These are phyloP conservation scores for Plasmodium malariae DNA, from an alignment of 169 alveolate genomes.

Conservation along the genomic window DNA sequence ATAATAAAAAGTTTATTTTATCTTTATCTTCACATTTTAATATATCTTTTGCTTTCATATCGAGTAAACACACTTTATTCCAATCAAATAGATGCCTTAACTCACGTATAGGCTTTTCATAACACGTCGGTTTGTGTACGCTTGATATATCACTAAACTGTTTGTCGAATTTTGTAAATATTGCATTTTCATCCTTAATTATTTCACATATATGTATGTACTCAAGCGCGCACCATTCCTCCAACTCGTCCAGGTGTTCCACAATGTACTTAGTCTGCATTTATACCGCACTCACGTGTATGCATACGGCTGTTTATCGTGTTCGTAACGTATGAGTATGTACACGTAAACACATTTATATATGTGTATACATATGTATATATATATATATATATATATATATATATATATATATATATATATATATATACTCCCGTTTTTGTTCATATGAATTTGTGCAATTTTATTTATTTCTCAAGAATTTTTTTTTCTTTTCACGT, in stretches of 20 bases:
- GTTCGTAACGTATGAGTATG: background rate
- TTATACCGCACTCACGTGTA: no score
- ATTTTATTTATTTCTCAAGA: no score
- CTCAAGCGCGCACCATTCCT: conserved; percentile 79
- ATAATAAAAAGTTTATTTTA: conserved; percentile 37
- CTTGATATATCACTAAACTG: conserved; percentile 45
- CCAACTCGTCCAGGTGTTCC: conserved; percentile 65
- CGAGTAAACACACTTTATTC: conserved; percentile 40
- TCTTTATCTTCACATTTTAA: conserved; percentile 53
- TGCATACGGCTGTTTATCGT: no score
- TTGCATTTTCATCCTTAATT: conserved; percentile 52
- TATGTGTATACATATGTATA: background rate
- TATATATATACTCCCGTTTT: no score
- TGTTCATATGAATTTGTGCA: no score
- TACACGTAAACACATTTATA: background rate
- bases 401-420: no score
- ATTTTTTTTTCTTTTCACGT: no score
- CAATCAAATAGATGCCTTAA: conserved; percentile 46
- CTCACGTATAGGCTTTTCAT: conserved; percentile 31
- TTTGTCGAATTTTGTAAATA: conserved; percentile 70
- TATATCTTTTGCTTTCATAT: conserved; percentile 49
- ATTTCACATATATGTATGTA: conserved; percentile 78
- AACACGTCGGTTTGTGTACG: conserved; percentile 32
- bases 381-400: conserved; percentile 7
- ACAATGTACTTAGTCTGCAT: conserved; percentile 32